Percentiles rank a stretch among this genome's conserved stretches.
Conservation (phyloP, 2,329 filamentous ascomycete species). For the Fusarium domesticum region DNA sequence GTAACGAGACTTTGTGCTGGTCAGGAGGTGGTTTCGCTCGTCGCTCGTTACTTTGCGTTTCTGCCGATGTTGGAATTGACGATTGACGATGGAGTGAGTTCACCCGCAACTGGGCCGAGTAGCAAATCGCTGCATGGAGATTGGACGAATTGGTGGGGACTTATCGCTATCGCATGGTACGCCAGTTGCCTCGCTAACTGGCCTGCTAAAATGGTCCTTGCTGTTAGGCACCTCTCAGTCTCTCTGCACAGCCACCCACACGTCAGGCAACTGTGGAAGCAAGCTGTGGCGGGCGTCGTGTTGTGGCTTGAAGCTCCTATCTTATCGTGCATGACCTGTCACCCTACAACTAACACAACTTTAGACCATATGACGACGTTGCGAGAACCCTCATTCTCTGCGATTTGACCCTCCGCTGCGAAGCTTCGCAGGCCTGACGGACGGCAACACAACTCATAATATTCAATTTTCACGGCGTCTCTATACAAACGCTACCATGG, state of each 20-base stretch:
- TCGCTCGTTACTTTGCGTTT: conserved; percentile 24
- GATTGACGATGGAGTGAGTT: conserved; percentile 24
- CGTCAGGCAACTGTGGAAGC: neutral
- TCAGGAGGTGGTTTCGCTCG: conserved; percentile 16
- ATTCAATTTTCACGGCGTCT: neutral
- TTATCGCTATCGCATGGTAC: too few species aligned
- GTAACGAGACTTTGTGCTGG: conserved; percentile 26
- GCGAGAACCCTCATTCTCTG: neutral
- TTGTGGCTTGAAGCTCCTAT: conserved; percentile 10
- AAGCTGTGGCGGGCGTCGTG: neutral
- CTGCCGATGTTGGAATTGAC: conserved; percentile 22
- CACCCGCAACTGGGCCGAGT: conserved; percentile 28
- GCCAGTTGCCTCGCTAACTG: too few species aligned
- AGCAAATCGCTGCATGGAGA: conserved; percentile 25
- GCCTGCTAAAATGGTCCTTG: too few species aligned
- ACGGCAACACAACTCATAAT: neutral
- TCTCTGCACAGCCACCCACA: too few species aligned
- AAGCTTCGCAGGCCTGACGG: neutral
- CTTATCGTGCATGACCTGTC: conserved; percentile 8
- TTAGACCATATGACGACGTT: conserved; percentile 9
- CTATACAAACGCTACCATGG: conserved; percentile 23
- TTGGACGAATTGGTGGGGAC: conserved; percentile 17
- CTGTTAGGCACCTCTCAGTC: too few species aligned
- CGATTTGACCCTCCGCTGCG: neutral
- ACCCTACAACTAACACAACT: conserved; percentile 16